phyloP scores from a whole-genome alignment of 192 early-diverging fungal genomes.

The Podila epicladia region DNA sequence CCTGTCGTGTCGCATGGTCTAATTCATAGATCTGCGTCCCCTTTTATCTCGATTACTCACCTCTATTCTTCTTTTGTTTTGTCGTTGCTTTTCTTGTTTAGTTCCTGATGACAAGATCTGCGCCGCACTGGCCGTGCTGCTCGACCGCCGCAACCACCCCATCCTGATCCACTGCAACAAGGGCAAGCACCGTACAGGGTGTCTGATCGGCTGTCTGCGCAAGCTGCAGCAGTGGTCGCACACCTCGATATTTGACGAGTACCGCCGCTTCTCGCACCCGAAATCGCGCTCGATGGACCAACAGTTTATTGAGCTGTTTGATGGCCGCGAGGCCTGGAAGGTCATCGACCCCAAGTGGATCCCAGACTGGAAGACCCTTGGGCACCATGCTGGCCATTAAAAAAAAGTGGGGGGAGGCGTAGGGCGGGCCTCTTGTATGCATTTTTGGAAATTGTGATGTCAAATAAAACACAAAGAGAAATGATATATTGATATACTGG shows the following conservation, averaged over 20 bases:
- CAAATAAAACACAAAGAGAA: no score
- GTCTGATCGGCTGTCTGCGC: conserved; percentile 93
- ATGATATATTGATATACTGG: no score
- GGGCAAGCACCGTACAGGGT: conserved; percentile 98
- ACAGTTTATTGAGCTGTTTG: conserved; percentile 87
- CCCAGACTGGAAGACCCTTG: conserved; percentile 76
- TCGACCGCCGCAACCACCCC: conserved; percentile 80
- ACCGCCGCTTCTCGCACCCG: conserved; percentile 88
- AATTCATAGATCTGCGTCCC: background rate
- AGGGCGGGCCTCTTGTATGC: no score
- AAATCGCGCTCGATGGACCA: conserved; percentile 88
- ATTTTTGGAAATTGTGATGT: no score
- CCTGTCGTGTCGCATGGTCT: background rate
- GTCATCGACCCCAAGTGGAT: conserved; percentile 64
- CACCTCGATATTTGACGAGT: conserved; percentile 98
- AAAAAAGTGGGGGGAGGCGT: no score
- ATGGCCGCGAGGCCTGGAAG: conserved; percentile 72
- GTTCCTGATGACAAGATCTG: conserved; percentile 71
- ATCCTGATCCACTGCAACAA: conserved; percentile 98
- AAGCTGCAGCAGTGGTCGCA: conserved; percentile 95
- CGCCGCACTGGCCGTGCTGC: conserved; percentile 62
- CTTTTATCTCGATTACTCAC: background rate
- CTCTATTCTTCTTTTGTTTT: background rate
- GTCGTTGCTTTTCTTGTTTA: conserved; percentile 6
- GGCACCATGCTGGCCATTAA: conserved; percentile 23